Evolutionary conservation across 176 grass and related monocot species (phyloP).

Genomic region (Carex kokanica): DNA sequence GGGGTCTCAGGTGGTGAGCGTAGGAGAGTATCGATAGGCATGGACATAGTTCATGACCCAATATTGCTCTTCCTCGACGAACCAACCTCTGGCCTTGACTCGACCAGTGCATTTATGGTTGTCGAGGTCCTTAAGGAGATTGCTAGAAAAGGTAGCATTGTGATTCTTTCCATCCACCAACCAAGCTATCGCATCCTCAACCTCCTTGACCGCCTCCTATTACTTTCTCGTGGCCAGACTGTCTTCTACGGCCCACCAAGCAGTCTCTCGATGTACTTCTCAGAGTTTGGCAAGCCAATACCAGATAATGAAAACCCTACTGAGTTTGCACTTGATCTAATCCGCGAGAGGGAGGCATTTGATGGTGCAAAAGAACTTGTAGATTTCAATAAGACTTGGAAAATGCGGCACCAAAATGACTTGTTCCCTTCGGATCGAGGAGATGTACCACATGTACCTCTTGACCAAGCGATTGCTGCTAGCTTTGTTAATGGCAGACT

Average conservation of each 20-base stretch:
- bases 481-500: constrained; percentile 58
- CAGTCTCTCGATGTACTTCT: constrained; percentile 45
- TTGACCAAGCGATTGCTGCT: constrained; percentile 41
- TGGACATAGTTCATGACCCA: constrained; percentile 81
- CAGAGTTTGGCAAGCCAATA: constrained; percentile 53
- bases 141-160: constrained; percentile 69
- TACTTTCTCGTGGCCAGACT: constrained; percentile 60
- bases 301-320: constrained; percentile 75
- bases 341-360: constrained; percentile 49
- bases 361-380: constrained; percentile 35
- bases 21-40: constrained; percentile 70
- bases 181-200: constrained; percentile 72
- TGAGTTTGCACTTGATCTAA: constrained; percentile 70
- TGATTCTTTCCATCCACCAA: constrained; percentile 73
- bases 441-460: constrained; percentile 9
- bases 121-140: constrained; percentile 72
- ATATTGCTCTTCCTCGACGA: constrained; percentile 85
- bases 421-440: neutral
- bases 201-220: constrained; percentile 53
- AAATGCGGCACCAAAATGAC: neutral
- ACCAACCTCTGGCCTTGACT: constrained; percentile 77
- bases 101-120: constrained; percentile 76
- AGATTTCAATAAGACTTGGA: constrained; percentile 42
- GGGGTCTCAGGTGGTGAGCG: constrained; percentile 80
- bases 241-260: constrained; percentile 62